phyloP scores from a whole-genome alignment of 2,329 filamentous ascomycete genomes.

The Aureobasidium subglaciale region DNA sequence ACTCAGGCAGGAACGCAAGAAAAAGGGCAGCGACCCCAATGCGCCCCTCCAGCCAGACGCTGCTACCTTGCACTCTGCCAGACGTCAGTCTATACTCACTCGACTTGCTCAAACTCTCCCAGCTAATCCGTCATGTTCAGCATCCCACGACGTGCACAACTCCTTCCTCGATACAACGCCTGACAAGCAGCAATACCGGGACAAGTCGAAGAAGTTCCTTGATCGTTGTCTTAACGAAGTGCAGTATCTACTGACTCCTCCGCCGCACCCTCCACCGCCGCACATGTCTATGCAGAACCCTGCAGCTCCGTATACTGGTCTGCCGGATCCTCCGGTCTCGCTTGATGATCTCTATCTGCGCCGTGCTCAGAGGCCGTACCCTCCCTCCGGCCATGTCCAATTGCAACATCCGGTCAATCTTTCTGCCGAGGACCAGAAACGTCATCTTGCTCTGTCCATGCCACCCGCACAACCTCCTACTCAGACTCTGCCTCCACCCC shows the following conservation, averaged over 20 bases:
- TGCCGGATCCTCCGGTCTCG: constrained; percentile 46
- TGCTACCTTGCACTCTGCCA: constrained; percentile 19
- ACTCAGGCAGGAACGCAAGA: constrained; percentile 71
- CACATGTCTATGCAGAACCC: constrained; percentile 31
- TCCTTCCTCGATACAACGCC: constrained; percentile 45
- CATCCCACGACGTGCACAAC: constrained; percentile 40
- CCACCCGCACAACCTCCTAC: constrained; percentile 28
- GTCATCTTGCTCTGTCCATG: constrained; percentile 38
- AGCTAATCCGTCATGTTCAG: constrained; percentile 28
- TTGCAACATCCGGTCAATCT: constrained; percentile 21
- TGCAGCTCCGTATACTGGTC: constrained; percentile 23
- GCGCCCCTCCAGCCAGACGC: constrained; percentile 1
- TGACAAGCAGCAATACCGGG: constrained; percentile 53
- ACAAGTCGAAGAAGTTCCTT: constrained; percentile 57
- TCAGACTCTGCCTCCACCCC: constrained; percentile 22
- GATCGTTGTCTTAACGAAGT: constrained; percentile 62
- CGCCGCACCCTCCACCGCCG: constrained; percentile 53
- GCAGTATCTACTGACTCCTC: constrained; percentile 60
- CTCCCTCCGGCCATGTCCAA: constrained; percentile 22
- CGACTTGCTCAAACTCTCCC: background rate
- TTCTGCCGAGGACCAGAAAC: constrained; percentile 53
- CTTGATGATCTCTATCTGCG: constrained; percentile 55
- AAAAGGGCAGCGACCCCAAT: constrained; percentile 38
- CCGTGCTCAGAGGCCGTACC: constrained; percentile 46
- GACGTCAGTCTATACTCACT: constrained; percentile 21